Percentiles rank a stretch among this genome's conserved stretches.
phyloP scores from a whole-genome alignment of 1,284 basidiomycete species.

The Ustilago tritici region DNA sequence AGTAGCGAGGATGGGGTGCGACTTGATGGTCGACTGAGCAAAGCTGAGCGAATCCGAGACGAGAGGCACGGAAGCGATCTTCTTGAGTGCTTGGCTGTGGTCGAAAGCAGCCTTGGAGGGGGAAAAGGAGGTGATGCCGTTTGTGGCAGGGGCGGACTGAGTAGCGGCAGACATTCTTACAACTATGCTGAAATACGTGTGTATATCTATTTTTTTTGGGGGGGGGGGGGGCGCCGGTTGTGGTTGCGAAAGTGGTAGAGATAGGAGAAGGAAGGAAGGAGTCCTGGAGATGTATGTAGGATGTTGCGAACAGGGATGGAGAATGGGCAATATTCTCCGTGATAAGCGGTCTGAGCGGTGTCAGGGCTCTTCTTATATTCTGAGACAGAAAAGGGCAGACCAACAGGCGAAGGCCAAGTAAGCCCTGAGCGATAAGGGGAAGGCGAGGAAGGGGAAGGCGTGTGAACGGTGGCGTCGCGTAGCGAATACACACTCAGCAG shows the following conservation, averaged over 20 bases:
- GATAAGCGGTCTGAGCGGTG: neutral
- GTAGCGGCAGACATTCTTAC: constrained; percentile 51
- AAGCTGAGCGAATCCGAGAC: constrained; percentile 60
- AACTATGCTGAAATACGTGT: neutral
- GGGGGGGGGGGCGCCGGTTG: no score
- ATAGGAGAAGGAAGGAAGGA: neutral
- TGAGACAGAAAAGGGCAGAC: neutral
- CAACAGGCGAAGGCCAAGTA: constrained; percentile 4
- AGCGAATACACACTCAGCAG: constrained; percentile 3
- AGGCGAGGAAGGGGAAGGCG: neutral
- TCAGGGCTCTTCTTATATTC: constrained; percentile 10
- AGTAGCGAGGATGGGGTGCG: constrained; percentile 57
- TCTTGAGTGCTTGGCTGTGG: constrained; percentile 57
- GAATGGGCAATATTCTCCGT: neutral
- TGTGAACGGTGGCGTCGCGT: constrained; percentile 5
- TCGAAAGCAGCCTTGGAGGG: constrained; percentile 47
- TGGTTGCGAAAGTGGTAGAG: neutral
- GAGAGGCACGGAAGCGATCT: constrained; percentile 59
- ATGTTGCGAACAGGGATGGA: constrained; percentile 3
- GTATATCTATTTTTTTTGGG: neutral
- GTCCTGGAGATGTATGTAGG: constrained; percentile 2
- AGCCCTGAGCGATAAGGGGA: constrained; percentile 9
- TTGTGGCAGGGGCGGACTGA: constrained; percentile 38
- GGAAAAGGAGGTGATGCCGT: constrained; percentile 40
- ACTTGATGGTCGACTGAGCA: constrained; percentile 61